Evolutionary conservation across 108 stramenopile species (phyloP).

Genomic region (Poteriospumella lacustris): DNA sequence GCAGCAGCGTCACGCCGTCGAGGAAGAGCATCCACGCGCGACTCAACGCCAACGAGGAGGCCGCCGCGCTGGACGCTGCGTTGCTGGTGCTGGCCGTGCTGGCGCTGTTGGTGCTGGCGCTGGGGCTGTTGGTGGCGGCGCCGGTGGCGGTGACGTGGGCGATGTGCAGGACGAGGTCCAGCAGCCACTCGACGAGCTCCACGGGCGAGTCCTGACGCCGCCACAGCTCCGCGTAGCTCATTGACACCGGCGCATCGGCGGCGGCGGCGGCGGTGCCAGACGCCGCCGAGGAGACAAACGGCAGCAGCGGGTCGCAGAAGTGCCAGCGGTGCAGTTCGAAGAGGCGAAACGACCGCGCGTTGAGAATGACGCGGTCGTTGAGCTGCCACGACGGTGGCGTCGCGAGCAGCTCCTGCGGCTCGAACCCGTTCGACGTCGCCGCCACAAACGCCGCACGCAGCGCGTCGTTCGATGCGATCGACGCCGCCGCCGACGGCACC

Average conservation of each 20-base stretch:
- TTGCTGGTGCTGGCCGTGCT: background rate
- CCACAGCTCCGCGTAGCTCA: too few relatives aligned
- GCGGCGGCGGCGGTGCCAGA: too few relatives aligned
- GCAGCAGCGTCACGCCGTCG: slow-evolving; percentile 68
- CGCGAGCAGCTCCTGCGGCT: background rate
- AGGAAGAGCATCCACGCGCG: slow-evolving; percentile 61
- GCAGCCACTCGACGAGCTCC: background rate
- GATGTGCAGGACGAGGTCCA: background rate
- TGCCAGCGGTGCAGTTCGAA: too few relatives aligned
- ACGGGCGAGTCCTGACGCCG: background rate
- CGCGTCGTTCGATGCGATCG: background rate
- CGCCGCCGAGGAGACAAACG: too few relatives aligned
- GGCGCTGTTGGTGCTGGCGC: background rate
- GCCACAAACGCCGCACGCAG: background rate
- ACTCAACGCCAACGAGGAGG: background rate
- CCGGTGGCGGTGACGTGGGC: background rate
- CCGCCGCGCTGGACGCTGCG: background rate
- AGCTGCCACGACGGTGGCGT: background rate
- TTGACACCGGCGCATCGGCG: too few relatives aligned
- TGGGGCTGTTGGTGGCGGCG: background rate
- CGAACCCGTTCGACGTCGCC: background rate
- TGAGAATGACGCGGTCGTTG: background rate
- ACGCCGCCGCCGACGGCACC: background rate
- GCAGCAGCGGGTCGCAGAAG: too few relatives aligned
- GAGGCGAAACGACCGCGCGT: too few relatives aligned